Conservation (phyloP, 2,329 filamentous ascomycete genomes). For the Arthrobotrys conoides region DNA sequence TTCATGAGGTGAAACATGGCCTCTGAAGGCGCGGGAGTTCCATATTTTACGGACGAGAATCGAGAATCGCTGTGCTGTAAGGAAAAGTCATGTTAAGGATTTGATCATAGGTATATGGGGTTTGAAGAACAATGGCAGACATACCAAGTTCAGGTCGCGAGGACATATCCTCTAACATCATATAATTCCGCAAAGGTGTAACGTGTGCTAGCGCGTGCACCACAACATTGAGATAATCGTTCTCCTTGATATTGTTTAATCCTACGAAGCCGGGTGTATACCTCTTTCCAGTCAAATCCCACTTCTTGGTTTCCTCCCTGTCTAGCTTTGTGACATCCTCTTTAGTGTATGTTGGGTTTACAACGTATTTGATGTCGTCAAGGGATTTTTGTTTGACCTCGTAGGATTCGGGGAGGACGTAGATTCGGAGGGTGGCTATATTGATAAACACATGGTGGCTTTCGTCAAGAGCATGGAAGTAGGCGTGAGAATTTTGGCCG, state of each 20-base stretch:
- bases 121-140: too few relatives aligned
- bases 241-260: slow-evolving; percentile 99
- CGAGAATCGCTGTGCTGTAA: slow-evolving; percentile 76
- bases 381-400: slow-evolving; percentile 94
- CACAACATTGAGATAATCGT: slow-evolving; percentile 97
- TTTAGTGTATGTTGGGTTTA: slow-evolving; percentile 87
- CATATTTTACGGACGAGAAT: slow-evolving; percentile 96
- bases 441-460: slow-evolving; percentile 99
- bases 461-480: slow-evolving; percentile 95
- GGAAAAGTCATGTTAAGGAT: not conserved
- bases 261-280: slow-evolving; percentile 96
- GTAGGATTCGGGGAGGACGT: slow-evolving; percentile 94
- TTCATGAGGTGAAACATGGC: slow-evolving; percentile 96
- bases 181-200: slow-evolving; percentile 87
- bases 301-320: slow-evolving; percentile 73
- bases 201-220: slow-evolving; percentile 94
- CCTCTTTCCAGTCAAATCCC: slow-evolving; percentile 84
- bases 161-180: slow-evolving; percentile 86
- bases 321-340: slow-evolving; percentile 86
- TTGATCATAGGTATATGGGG: not conserved
- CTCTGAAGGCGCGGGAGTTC: slow-evolving; percentile 96
- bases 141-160: slow-evolving; percentile 82
- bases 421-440: slow-evolving; percentile 91
- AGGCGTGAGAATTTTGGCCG: slow-evolving; percentile 93
- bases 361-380: slow-evolving; percentile 98